Base-by-base conservation (phyloP, 2,329 filamentous ascomycete species). In the Hypoxylon rubiginosum region DNA sequence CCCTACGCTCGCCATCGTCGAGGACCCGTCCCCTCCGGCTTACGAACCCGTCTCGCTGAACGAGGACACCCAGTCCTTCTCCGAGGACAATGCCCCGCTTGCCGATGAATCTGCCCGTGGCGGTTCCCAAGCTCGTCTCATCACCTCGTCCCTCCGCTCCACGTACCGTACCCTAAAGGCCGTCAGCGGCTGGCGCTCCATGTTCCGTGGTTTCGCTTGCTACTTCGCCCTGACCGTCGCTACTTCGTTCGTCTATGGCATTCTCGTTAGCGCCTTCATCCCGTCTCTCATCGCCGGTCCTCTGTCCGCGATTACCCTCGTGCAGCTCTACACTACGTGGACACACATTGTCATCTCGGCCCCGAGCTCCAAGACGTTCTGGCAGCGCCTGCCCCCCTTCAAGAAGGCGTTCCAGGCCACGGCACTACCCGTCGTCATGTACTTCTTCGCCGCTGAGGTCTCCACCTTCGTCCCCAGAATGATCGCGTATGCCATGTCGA, bases 321-420 rank as follows among this genome's bases (percentile, higher is more conserved):
- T 91, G 39, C 91, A 91, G 74, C 79, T 95, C 64, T 86, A 88
- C 77, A 87, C 94, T 71, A 86, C 88, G 57, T 97, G 94, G 93
- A 92, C 94, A 3, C 93, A 97, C 78, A 90, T 92, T 73, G 88
- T 97, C 76, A 94, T 97, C 75, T 90, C 92, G 1, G 84, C 88
- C 57, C 88, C 89, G 4, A 90, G 86, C 61, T 75, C 83, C 51
- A 86, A 87, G 77, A 82, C 81, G 71, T 93, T 91, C 83, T 92
- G 86, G 80, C 82, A 85, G 74, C 91, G 93, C 62, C 85, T 97
- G 55, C 90, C 91, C 15, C 80, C 88, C 49, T 87, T 89, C 77
- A 83, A 84, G 71, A 84, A 83, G 75, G 84, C 88, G 55, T 91
- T 91, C 82, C 84, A 87, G 74, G 89, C 91, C 63, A 90, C 93